Percentiles rank a stretch among this genome's conserved stretches.
These are phyloP conservation scores for Raffaelea albimanens DNA, from an alignment of 2,329 filamentous ascomycete genomes.

Conservation along the genomic window DNA sequence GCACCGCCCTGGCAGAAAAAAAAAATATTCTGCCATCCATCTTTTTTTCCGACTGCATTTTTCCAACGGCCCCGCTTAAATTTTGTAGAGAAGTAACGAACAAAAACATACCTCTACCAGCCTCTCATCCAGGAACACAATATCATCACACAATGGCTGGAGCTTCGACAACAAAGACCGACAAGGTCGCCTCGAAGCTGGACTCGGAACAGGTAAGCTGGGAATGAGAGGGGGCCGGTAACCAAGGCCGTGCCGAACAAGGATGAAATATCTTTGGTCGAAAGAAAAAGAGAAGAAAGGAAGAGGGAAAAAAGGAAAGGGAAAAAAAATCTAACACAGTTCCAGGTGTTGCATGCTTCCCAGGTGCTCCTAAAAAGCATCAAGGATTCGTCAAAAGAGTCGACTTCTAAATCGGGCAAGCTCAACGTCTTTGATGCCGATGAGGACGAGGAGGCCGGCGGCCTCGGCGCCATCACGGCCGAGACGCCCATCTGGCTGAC, in stretches of 20 bases:
- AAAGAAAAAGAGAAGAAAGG: too few species aligned
- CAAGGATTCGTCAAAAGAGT: conserved; percentile 38
- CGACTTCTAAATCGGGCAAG: too few species aligned
- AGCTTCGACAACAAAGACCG: neutral
- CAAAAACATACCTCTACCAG: too few species aligned
- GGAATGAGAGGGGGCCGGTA: too few species aligned
- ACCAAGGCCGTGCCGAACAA: too few species aligned
- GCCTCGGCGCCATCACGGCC: conserved; percentile 21
- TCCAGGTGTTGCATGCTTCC: conserved; percentile 53
- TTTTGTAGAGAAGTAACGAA: conserved; percentile 2
- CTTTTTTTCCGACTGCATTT: conserved; percentile 4
- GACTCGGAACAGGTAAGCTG: neutral
- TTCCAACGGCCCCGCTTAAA: conserved; percentile 2
- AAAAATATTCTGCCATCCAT: conserved; percentile 1
- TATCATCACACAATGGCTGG: neutral
- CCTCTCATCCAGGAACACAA: neutral
- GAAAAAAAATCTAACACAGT: too few species aligned
- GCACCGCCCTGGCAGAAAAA: conserved; percentile 10
- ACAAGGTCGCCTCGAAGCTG: neutral
- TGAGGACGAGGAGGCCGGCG: conserved; percentile 22
- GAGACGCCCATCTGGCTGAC: conserved; percentile 52
- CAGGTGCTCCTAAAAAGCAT: conserved; percentile 54
- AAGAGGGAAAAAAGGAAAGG: neutral
- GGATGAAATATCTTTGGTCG: too few species aligned
- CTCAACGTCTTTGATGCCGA: conserved; percentile 43